phyloP scores from a whole-genome alignment of 257 asterid genomes.

The Striga asiatica region DNA sequence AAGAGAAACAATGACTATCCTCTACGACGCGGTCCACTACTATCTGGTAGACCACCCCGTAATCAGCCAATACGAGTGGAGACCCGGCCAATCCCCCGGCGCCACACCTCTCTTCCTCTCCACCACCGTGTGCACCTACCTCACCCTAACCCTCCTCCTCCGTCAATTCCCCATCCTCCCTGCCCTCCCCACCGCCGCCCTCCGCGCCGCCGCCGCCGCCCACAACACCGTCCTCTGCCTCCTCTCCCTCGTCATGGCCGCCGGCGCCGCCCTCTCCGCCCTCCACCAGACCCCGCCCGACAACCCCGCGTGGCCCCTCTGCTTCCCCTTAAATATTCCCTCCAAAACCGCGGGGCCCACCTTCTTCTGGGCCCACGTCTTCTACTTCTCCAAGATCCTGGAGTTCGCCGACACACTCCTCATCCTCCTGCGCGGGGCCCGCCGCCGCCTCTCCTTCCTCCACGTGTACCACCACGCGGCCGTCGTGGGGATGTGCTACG shows the following conservation, averaged over 20 bases:
- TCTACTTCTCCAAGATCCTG: slow-evolving; percentile 52
- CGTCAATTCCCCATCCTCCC: slow-evolving; percentile 28
- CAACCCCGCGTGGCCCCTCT: slow-evolving; percentile 35
- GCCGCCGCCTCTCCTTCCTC: slow-evolving; percentile 57
- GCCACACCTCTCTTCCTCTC: slow-evolving; percentile 31
- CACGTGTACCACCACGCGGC: slow-evolving; percentile 70
- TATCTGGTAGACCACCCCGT: slow-evolving; percentile 46
- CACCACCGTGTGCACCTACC: slow-evolving; percentile 35
- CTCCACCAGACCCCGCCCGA: slow-evolving; percentile 42
- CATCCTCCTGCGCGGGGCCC: slow-evolving; percentile 42
- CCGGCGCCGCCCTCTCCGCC: slow-evolving; percentile 42
- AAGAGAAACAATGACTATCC: slow-evolving; percentile 27
- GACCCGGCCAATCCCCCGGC: slow-evolving; percentile 29
- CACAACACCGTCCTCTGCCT: slow-evolving; percentile 49
- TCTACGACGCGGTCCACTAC: slow-evolving; percentile 30
- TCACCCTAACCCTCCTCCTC: slow-evolving; percentile 38
- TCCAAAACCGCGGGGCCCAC: slow-evolving; percentile 31
- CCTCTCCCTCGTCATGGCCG: slow-evolving; percentile 55
- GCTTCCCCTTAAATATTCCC: slow-evolving; percentile 57
- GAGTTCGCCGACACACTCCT: slow-evolving; percentile 51
- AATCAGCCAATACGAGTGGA: slow-evolving; percentile 48
- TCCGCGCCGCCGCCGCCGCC: slow-evolving; percentile 34
- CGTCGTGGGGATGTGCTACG: slow-evolving; percentile 47
- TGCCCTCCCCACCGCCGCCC: slow-evolving; percentile 31
- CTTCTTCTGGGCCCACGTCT: slow-evolving; percentile 62